Evolutionary conservation across 768 basidiomycete genomes (phyloP), one percentile per base, ranked within the genome.

Genomic region (Leucosporidium yakuticum): DNA sequence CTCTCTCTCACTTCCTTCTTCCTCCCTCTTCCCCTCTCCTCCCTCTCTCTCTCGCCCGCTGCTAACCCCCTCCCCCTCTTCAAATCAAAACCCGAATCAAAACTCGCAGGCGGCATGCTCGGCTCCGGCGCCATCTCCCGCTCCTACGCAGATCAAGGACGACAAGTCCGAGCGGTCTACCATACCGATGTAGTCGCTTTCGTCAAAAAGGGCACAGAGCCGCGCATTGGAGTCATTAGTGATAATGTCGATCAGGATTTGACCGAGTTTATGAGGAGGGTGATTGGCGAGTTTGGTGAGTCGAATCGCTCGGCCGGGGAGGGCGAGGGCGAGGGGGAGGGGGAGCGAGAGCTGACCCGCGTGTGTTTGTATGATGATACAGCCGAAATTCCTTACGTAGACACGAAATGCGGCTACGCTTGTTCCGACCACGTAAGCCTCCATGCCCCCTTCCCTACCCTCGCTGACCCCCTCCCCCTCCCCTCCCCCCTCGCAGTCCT

Each of bases 131-230:
- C 17, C 2, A 17, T 53, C n/a, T 53, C 23, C 5, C n/a, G n/a
- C 8, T 53, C 51, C 2, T 27, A 53, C 51, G 23, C 51, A 6
- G 51, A 53, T 6, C n/a, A n/a, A n/a, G 23, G 51, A 3, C 9
- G 51, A 15, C 7, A 23, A 53, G 23, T 53, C n/a, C 47, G 64
- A 63, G 39, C 39, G 11, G 39, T 44, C 11, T 44, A 44, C 14
- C 39, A 44, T 65, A 67, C 67, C 64, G 75, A 80, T 66, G 79
- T 80, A 71, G 79, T 79, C 23, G 81, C 78, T 48, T 76, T 69
- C 67, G 64, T 77, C 69, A 76, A 76, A 64, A 67, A 68, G 1
- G 71, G 71, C 21, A 76, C 77, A 7, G 50, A 64, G 49, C 73
- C 74, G 31, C 59, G 64, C 47, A 74, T 76, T 39, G 76, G 74